Evolutionary conservation across 2,329 filamentous ascomycete genomes (phyloP).

Genomic region (Fusarium setosum): DNA sequence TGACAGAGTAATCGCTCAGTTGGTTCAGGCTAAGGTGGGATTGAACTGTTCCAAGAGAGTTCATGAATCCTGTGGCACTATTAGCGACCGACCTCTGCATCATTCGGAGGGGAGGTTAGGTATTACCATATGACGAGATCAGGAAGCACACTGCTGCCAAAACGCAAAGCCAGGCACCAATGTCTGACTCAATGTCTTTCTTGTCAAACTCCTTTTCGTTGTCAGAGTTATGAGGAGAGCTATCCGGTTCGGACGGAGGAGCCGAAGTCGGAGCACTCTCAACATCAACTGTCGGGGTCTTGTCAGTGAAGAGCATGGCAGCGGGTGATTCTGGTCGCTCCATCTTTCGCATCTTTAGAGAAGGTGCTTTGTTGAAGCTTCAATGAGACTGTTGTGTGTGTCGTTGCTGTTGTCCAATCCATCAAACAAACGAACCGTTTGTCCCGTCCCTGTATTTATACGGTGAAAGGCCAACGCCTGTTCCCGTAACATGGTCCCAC

Average conservation of each 20-base stretch:
- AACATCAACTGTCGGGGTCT: neutral
- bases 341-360: neutral
- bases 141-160: constrained; percentile 31
- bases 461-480: neutral
- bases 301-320: neutral
- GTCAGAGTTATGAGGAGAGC: neutral
- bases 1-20: constrained; percentile 50
- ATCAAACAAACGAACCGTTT: neutral
- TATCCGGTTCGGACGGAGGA: constrained; percentile 1
- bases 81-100: neutral
- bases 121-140: constrained; percentile 28
- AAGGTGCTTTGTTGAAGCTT: neutral
- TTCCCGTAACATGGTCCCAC: neutral
- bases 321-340: neutral
- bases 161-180: constrained; percentile 29
- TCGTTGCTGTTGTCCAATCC: neutral
- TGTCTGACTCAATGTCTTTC: constrained; percentile 18
- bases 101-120: too few relatives aligned
- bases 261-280: neutral
- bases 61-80: constrained; percentile 53
- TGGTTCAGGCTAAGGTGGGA: constrained; percentile 57
- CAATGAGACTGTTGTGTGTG: neutral
- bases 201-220: neutral
- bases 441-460: neutral
- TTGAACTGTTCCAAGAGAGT: constrained; percentile 58